Evolutionary conservation across 352 stramenopile species (phyloP), one percentile per base, ranked within the genome.

Genomic region (Globisporangium cystogenes): DNA sequence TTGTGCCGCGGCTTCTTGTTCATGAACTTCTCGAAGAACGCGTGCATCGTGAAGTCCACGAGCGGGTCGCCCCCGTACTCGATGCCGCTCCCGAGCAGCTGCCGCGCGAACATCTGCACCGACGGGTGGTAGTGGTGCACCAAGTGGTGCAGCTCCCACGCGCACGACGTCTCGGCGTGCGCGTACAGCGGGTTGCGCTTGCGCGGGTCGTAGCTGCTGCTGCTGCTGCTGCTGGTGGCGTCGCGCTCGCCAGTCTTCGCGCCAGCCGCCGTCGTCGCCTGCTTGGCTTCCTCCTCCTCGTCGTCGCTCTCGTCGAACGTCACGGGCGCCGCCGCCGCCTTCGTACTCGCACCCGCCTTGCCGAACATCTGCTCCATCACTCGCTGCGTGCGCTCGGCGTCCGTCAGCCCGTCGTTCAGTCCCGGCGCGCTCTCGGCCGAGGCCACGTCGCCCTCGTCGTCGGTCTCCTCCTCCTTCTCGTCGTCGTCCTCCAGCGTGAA

Each of bases 1-100:
- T 82, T 83, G 50, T 86, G 72, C 20, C 74, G 74, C 6, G 97
- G 96, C 66, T 99, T 99, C 57, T 97, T 96, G 76, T 98, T 99
- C 27, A 98, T 95, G 73, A 99, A 99, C 65, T 98, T 97, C 63
- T 99, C 96, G 40, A 99, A 93, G 68, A 99, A 99, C 4, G 91
- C 77, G 41, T 89, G 82, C 57, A 99, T 77, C n/a, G 84, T 91
- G 60, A 99, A 99, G 68, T 99, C 96, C 56, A 95, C 86, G 8
- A 99, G 73, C 50, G 96, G 97, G 70, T 99, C 96, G 36, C 96
- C 96, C 24, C 66, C 68, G 76, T 99, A 99, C 40, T 86, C 59
- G 62, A 98, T 97, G 11, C 76, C 64, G 59, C 71, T 68, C 24
- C 68, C 61, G 7, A 96, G 35, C 20, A 98, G 56, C 37, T 92